phyloP scores from a whole-genome alignment of 2,329 filamentous ascomycete genomes.

The Diaporthe caulivora region DNA sequence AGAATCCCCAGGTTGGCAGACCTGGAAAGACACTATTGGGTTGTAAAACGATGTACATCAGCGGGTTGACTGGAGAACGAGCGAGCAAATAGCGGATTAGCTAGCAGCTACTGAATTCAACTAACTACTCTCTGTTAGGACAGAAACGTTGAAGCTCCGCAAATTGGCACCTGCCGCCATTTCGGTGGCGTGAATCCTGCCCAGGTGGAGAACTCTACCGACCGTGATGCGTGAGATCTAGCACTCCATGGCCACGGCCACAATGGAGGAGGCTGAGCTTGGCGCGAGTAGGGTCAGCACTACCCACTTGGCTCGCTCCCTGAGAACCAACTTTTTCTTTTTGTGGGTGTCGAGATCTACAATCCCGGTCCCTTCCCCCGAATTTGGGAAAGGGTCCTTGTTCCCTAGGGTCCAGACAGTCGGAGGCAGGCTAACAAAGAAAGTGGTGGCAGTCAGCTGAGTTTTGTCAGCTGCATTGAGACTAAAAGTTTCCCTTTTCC shows the following conservation, averaged over 20 bases:
- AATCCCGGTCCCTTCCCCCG: neutral
- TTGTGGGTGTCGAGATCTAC: neutral
- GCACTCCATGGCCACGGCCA: neutral
- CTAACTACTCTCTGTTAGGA: neutral
- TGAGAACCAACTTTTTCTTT: neutral
- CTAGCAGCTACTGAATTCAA: neutral
- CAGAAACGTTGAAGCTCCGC: neutral
- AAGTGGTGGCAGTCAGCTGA: conserved; percentile 21
- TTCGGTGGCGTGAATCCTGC: neutral
- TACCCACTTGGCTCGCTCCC: neutral
- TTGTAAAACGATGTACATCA: neutral
- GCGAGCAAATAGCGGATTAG: neutral
- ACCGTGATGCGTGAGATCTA: conserved; percentile 1
- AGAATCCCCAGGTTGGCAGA: neutral
- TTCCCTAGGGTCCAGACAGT: neutral
- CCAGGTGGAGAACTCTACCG: neutral
- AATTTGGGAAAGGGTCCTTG: neutral
- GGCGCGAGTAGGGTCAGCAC: conserved; percentile 11
- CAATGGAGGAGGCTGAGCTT: conserved; percentile 24
- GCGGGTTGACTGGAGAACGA: neutral
- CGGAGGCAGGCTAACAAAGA: neutral
- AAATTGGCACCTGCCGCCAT: neutral
- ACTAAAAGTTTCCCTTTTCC: neutral
- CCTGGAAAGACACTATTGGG: neutral
- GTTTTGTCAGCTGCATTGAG: conserved; percentile 11